Conservation (phyloP, 345 rosid genomes). For the Litchi chinensis region DNA sequence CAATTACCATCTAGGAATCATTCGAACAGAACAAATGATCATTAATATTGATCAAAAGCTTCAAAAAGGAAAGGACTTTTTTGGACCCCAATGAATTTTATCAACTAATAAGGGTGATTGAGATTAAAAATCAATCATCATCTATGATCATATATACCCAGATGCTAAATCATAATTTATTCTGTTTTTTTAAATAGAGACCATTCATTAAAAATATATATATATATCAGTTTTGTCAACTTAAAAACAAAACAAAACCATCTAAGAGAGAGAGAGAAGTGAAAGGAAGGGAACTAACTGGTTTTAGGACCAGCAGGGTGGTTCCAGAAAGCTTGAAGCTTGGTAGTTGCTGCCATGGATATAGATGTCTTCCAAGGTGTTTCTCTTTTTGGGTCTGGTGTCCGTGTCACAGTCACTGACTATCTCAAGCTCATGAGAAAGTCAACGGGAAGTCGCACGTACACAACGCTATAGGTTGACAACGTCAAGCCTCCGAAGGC, state of each 20-base stretch:
- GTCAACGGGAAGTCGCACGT: neutral
- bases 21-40: neutral
- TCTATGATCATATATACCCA: neutral
- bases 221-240: no score
- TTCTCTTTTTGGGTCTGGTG: neutral
- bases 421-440: neutral
- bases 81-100: neutral
- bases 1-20: neutral
- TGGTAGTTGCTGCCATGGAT: conserved; percentile 27
- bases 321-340: conserved; percentile 52
- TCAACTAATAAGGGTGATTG: no score
- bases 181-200: neutral
- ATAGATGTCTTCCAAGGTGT: neutral
- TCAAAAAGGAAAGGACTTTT: neutral
- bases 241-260: neutral
- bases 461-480: neutral
- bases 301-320: conserved; percentile 58
- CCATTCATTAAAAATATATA: neutral
- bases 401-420: neutral
- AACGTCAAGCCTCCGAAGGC: no score
- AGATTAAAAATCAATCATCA: neutral
- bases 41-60: neutral
- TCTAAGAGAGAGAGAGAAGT: neutral
- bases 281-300: conserved; percentile 26
- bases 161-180: neutral